Evolutionary conservation across 768 basidiomycete genomes (phyloP), one percentile per base, ranked within the genome.

Genomic region (Pulveroboletus sp.): DNA sequence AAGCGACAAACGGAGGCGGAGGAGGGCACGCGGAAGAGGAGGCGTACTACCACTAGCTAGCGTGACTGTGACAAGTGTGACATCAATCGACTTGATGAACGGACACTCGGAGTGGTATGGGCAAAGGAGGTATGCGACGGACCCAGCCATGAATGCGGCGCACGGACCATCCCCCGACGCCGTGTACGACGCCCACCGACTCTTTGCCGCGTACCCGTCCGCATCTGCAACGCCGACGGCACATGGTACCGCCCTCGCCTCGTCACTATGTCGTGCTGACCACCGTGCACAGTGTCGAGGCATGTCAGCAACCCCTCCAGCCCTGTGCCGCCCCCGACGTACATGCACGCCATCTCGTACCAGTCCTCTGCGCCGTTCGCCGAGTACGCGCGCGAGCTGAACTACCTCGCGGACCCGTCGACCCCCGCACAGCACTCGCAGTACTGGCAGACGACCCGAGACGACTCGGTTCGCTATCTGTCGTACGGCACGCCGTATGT

Each of bases 191-290:
- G 82, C 85, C 2, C 87, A 87, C 53, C 69, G 76, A 44, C 67
- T 90, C 21, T 73, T 87, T 39, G 77, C 80, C 5, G 72, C 78
- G 29, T 90, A 88, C 64, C 85, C 89, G 33, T 75, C 84, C 59
- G 84, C 84, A 33, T 89, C 87, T 50, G 82, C 84, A 23, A 86
- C 83, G 5, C 87, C 87, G n/a, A 78, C 86, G 8, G 74, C 80
- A 32, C 88, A 90, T 61, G 86, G 89, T 87, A 61, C 69, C 37
- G 29, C 38, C 33, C 11, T 13, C 10, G 17, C 24, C 27, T 6
- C 35, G 50, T 43, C 25, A 39, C 25, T 43, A 54, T 10, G 53
- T 5, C 11, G 24, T 5, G 52, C 51, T 62, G 55, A 61, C 61
- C 57, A 45, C 61, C 1, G 12, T n/a, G 54, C 23, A 37, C 50